These are phyloP conservation scores for Saccharomycopsis fibuligera DNA, from an alignment of 805 yeast species.

Conservation along the genomic window DNA sequence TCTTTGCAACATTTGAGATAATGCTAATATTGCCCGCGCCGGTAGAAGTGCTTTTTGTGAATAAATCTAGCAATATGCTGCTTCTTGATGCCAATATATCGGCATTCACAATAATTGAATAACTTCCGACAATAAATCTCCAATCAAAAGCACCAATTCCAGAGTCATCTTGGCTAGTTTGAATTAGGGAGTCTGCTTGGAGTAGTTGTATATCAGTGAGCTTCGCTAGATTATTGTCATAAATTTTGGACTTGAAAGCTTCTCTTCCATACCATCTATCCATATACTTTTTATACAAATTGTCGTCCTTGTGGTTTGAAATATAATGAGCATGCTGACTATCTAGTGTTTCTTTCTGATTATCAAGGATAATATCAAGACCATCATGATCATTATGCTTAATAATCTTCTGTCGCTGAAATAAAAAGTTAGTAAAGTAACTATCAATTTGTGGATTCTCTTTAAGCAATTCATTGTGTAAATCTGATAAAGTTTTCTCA, in stretches of 20 bases:
- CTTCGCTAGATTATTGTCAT: neutral
- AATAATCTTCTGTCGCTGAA: neutral
- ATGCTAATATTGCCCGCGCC: neutral
- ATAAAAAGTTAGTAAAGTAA: neutral
- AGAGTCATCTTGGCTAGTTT: too few species aligned
- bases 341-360: neutral
- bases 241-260: neutral
- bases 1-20: neutral
- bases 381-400: slow-evolving; percentile 3
- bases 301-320: neutral
- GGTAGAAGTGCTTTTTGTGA: neutral
- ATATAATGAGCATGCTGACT: neutral
- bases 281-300: neutral
- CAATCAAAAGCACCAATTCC: too few species aligned
- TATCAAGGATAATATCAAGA: slow-evolving; percentile 1
- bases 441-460: too few species aligned
- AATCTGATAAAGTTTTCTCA: neutral
- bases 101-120: neutral
- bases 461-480: too few species aligned
- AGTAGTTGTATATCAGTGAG: neutral
- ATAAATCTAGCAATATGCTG: slow-evolving; percentile 22
- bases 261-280: neutral
- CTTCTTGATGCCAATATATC: slow-evolving; percentile 31
- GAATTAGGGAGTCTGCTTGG: neutral
- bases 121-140: neutral